phyloP scores from a whole-genome alignment of 768 basidiomycete genomes.

The Podaxis sp. region DNA sequence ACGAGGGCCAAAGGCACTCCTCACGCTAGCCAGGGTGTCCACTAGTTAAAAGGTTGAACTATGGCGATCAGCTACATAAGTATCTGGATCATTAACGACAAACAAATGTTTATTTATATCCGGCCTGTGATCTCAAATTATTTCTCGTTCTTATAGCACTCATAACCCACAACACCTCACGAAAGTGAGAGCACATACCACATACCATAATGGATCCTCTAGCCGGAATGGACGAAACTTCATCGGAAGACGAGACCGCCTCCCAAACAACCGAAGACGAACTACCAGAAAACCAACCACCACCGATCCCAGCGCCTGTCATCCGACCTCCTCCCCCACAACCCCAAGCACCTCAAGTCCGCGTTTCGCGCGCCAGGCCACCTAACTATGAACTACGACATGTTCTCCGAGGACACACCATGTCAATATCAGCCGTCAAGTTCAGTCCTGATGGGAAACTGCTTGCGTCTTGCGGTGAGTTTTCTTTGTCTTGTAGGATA shows the following conservation, averaged over 20 bases:
- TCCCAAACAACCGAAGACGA: constrained; percentile 88
- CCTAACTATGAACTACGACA: constrained; percentile 73
- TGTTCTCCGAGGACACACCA: constrained; percentile 73
- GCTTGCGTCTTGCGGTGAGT: constrained; percentile 84
- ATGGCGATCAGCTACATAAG: background rate
- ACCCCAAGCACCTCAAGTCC: constrained; percentile 20
- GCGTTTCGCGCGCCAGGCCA: constrained; percentile 5
- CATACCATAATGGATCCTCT: constrained; percentile 36
- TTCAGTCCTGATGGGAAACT: constrained; percentile 88
- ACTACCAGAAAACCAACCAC: constrained; percentile 55
- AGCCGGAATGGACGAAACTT: constrained; percentile 50
- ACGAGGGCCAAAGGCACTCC: too few species aligned
- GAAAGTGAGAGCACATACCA: background rate
- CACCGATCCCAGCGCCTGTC: constrained; percentile 28
- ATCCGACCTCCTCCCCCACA: constrained; percentile 30
- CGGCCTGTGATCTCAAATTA: background rate
- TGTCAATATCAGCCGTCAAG: constrained; percentile 84
- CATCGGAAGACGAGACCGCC: constrained; percentile 60
- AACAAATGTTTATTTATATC: background rate
- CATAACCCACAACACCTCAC: background rate
- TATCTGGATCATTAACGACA: background rate
- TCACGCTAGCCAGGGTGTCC: too few species aligned
- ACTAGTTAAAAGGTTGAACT: too few species aligned
- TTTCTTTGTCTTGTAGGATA: constrained; percentile 19
- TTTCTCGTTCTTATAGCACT: background rate